Conservation (phyloP, 192 early-diverging fungal genomes). For the Funneliformis mosseae region DNA sequence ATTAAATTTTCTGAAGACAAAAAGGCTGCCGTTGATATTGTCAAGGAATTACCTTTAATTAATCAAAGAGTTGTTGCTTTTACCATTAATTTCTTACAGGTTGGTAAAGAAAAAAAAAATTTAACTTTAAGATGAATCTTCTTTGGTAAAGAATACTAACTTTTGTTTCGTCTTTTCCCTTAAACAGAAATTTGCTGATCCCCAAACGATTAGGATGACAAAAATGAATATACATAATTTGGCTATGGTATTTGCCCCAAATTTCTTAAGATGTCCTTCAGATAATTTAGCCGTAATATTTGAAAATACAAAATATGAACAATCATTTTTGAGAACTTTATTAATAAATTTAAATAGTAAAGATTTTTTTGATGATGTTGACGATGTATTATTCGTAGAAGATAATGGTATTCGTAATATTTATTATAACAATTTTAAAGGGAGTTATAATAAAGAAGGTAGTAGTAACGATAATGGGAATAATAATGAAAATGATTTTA, state of each 20-base stretch:
- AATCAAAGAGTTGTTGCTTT: conserved; percentile 75
- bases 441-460: too few relatives aligned
- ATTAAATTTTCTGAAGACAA: conserved; percentile 64
- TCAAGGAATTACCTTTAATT: conserved; percentile 56
- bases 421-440: too few relatives aligned
- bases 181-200: conserved; percentile 68
- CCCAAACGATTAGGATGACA: conserved; percentile 72
- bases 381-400: too few relatives aligned
- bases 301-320: conserved; percentile 28
- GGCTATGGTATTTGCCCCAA: conserved; percentile 97
- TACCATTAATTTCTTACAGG: conserved; percentile 79
- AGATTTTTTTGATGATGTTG: neutral
- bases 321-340: conserved; percentile 14
- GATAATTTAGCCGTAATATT: conserved; percentile 61
- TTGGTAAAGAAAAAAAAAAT: neutral
- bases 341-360: conserved; percentile 14
- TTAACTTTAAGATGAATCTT: neutral
- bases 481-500: too few relatives aligned
- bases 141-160: neutral
- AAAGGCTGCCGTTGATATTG: conserved; percentile 53
- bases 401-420: too few relatives aligned
- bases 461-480: too few relatives aligned
- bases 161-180: neutral
- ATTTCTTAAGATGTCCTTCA: conserved; percentile 84
- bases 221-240: conserved; percentile 90